A percentile compares a stretch with the other conserved stretches of the same genome.
Conservation (phyloP, 139 green algal species). For the Chlorella sp. region DNA sequence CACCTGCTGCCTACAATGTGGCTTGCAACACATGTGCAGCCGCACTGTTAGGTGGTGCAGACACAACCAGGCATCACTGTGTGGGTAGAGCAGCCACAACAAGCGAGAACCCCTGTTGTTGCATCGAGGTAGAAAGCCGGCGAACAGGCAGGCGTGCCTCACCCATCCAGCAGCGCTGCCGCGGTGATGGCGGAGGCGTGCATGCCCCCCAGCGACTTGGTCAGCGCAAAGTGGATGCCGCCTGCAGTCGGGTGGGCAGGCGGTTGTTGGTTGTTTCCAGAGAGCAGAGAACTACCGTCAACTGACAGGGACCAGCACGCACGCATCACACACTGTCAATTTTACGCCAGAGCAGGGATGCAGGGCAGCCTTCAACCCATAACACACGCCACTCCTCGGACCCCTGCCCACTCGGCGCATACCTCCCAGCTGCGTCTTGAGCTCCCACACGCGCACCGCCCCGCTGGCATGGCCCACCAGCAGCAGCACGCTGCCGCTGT, state of each 20-base stretch:
- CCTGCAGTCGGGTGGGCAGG: constrained; percentile 8
- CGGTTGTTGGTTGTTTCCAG: not conserved
- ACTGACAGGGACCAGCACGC: not conserved
- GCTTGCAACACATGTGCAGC: too few species aligned
- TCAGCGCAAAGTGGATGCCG: constrained; percentile 33
- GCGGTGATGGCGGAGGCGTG: constrained; percentile 38
- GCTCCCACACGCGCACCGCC: constrained; percentile 38
- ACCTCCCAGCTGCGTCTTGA: constrained; percentile 39
- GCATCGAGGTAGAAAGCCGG: too few species aligned
- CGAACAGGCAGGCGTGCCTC: not conserved
- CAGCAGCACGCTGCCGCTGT: constrained; percentile 36
- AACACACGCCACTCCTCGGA: not conserved
- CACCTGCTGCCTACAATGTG: too few species aligned
- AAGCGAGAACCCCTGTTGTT: too few species aligned
- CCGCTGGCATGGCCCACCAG: constrained; percentile 41
- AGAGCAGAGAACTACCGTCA: not conserved
- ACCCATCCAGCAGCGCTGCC: constrained; percentile 37
- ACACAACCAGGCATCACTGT: too few species aligned
- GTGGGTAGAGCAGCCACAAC: too few species aligned
- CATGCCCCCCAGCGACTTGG: constrained; percentile 25
- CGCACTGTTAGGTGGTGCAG: too few species aligned
- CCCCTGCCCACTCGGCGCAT: not conserved
- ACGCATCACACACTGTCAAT: too few species aligned
- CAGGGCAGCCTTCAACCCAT: not conserved
- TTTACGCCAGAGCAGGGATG: too few species aligned